Evolutionary conservation across 768 basidiomycete genomes (phyloP).

Genomic region (Gelatoporia subvermispora): DNA sequence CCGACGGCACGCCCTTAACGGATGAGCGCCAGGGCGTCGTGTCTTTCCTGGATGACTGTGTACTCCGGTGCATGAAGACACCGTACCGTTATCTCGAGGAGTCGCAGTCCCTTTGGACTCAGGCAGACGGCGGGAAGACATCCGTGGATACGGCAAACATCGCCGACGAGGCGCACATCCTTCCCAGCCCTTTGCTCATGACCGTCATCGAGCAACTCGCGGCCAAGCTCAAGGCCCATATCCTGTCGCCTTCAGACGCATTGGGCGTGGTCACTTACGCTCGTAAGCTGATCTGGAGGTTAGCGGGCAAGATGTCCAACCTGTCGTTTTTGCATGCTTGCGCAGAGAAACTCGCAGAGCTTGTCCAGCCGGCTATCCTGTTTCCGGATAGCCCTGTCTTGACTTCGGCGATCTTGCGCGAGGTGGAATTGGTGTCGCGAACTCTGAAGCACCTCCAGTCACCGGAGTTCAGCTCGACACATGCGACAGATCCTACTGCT

Average conservation of each 20-base stretch:
- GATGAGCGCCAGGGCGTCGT: conserved; percentile 57
- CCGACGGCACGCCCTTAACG: conserved; percentile 47
- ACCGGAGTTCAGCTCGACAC: background rate
- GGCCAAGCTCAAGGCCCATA: conserved; percentile 56
- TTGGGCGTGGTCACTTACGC: conserved; percentile 60
- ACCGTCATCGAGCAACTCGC: conserved; percentile 74
- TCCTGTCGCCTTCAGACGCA: conserved; percentile 54
- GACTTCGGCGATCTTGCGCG: conserved; percentile 37
- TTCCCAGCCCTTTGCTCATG: conserved; percentile 74
- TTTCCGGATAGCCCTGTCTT: conserved; percentile 32
- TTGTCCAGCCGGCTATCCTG: conserved; percentile 25
- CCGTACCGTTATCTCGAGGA: conserved; percentile 87
- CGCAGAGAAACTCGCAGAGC: conserved; percentile 32
- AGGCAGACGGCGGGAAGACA: background rate
- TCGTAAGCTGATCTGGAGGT: conserved; percentile 54
- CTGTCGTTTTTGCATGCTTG: conserved; percentile 32
- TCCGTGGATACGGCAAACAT: background rate
- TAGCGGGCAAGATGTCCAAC: conserved; percentile 52
- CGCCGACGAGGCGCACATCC: conserved; percentile 24
- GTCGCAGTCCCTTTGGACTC: conserved; percentile 32
- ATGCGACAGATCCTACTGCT: conserved; percentile 20
- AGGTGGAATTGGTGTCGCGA: conserved; percentile 32
- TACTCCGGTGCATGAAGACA: conserved; percentile 74
- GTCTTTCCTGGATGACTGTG: conserved; percentile 80
- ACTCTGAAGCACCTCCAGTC: background rate